phyloP scores from a whole-genome alignment of 495 filamentous ascomycete species.

The Penicillium simplicissimum region DNA sequence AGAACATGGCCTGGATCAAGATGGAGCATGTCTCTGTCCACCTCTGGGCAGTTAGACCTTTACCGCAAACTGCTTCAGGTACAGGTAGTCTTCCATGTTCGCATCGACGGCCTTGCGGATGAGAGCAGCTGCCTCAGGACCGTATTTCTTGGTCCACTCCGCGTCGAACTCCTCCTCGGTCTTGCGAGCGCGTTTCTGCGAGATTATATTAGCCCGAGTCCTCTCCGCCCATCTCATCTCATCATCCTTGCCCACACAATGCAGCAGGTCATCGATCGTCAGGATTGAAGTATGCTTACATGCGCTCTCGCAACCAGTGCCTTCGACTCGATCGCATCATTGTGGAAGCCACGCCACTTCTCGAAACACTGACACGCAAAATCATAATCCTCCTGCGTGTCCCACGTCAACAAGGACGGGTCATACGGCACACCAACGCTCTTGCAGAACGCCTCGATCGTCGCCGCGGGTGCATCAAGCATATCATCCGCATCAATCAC shows the following conservation, averaged over 20 bases:
- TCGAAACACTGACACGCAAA: slow-evolving; percentile 71
- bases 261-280: neutral
- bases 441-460: slow-evolving; percentile 75
- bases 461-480: slow-evolving; percentile 73
- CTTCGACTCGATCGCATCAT: slow-evolving; percentile 83
- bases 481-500: slow-evolving; percentile 96
- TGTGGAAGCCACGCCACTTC: slow-evolving; percentile 96
- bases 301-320: slow-evolving; percentile 68
- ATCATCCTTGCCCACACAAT: neutral
- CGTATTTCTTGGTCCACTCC: slow-evolving; percentile 83
- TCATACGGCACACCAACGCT: slow-evolving; percentile 72
- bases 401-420: slow-evolving; percentile 79
- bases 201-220: slow-evolving; percentile 6
- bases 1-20: neutral
- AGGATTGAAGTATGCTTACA: slow-evolving; percentile 54
- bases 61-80: slow-evolving; percentile 86
- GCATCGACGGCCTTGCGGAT: slow-evolving; percentile 76
- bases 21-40: neutral
- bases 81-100: slow-evolving; percentile 85
- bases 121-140: slow-evolving; percentile 69
- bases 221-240: no score
- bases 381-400: slow-evolving; percentile 64
- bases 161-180: slow-evolving; percentile 69
- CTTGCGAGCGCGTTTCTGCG: slow-evolving; percentile 57
- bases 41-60: slow-evolving; percentile 45